Evolutionary conservation across 2,329 filamentous ascomycete species (phyloP), one percentile per base, ranked within the genome.

Genomic region (Purpureocillium takamizusanense): DNA sequence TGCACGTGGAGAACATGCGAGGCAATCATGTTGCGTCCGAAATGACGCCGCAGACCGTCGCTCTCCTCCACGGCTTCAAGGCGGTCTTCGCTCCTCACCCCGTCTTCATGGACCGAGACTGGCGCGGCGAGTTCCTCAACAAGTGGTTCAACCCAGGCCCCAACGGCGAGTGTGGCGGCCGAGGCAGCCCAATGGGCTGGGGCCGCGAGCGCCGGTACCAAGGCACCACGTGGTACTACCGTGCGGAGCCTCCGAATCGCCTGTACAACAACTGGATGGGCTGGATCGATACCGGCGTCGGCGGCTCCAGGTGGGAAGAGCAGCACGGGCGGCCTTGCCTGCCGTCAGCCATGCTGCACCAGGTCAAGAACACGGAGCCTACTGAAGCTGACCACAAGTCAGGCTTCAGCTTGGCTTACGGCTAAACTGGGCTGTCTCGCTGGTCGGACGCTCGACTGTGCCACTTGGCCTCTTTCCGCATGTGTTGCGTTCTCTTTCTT

Each of bases 11-110:
- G 56, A 85, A 84, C 38, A 67, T 82, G 45, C 70, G 74, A 12
- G 81, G 83, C 45, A 82, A 83, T 51, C 83, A 87, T 53, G 78
- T 89, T 50, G 83, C 81, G 41, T 84, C 83, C 0, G 85, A 90
- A 55, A 88, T 90, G 83, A 83, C 80, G 43, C 78, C 83, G 1
- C 79, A 83, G 39, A 82, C 82, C 0, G 74, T 82, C 18, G 78
- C 83, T 0, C 69, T 90, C 14, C 75, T 87, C 45, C 83, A 92
- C 54, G 84, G 86, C 6, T 67, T 89, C 35, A 90, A 90, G 62
- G 78, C 82, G 4, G 81, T 87, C 4, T 86, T 81, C 51, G 83
- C 78, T 10, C 85, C 85, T 10, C 84, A 89, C 57, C 84, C 85
- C 2, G 76, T 89, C 34, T 89, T 80, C 58, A 85, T 87, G 51